These are phyloP conservation scores for Actinomucor elegans DNA, from an alignment of 371 early-diverging fungal genomes.

Conservation along the genomic window DNA sequence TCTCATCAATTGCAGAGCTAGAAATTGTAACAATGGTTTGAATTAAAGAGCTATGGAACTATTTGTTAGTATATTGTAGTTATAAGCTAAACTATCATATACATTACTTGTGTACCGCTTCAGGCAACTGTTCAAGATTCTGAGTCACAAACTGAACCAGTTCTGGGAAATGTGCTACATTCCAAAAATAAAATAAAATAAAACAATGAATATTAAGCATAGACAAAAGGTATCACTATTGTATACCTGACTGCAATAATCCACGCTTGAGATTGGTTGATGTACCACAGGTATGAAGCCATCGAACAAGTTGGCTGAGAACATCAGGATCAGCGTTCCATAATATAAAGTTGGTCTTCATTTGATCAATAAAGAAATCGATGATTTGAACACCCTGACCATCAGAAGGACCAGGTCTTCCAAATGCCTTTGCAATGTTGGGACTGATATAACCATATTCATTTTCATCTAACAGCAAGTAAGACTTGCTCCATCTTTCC, in stretches of 20 bases:
- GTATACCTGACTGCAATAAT: slow-evolving; percentile 59
- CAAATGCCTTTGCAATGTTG: slow-evolving; percentile 56
- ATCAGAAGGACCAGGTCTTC: slow-evolving; percentile 52
- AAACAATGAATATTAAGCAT: no score
- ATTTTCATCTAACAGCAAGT: slow-evolving; percentile 62
- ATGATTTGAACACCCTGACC: slow-evolving; percentile 64
- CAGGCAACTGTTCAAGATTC: slow-evolving; percentile 62
- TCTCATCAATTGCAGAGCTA: slow-evolving; percentile 55
- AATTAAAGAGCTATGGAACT: slow-evolving; percentile 61
- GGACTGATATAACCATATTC: slow-evolving; percentile 63
- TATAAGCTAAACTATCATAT: no score
- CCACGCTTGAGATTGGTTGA: slow-evolving; percentile 49
- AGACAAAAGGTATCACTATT: background rate
- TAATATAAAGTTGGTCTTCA: slow-evolving; percentile 61
- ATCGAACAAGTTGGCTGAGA: slow-evolving; percentile 57
- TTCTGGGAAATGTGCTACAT: slow-evolving; percentile 56
- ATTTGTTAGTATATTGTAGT: no score
- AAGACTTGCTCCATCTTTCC: slow-evolving; percentile 75
- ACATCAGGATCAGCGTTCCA: slow-evolving; percentile 81
- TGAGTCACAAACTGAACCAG: slow-evolving; percentile 62
- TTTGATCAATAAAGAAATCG: slow-evolving; percentile 62
- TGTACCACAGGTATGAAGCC: slow-evolving; percentile 62
- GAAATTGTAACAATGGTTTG: slow-evolving; percentile 67
- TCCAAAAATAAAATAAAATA: background rate
- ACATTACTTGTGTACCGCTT: slow-evolving; percentile 62